Evolutionary conservation across 177 flowering plant species (phyloP), one percentile per base, ranked within the genome.

Genomic region (Telopea speciosissima): DNA sequence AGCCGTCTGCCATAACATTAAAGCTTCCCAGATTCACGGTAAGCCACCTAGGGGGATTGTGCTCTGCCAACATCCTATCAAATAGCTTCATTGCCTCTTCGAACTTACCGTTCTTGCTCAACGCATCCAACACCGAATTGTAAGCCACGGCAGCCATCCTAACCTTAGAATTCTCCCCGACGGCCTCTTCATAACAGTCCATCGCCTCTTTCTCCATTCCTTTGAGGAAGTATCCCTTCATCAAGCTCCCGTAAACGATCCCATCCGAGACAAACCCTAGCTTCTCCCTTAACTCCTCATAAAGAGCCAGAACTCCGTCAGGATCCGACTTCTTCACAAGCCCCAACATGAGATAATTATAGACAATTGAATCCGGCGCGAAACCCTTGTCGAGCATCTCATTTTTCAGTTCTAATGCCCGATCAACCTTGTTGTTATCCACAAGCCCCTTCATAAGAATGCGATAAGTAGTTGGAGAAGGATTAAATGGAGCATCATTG

Each of bases 171-270:
- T 59, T 63, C 73, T 80, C 81, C 5, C 85, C 87, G 16, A 87
- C 74, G 3, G 81, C 82, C 68, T 82, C 87, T 22, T 72, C 78
- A 61, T 82, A 90, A 72, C 83, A 83, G 64, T 83, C 90, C 98
- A 93, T 91, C 0, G 98, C 97, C 73, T 91, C 93, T 77, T 82
- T 79, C 79, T 91, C 95, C 94, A 89, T 85, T 14, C 87, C 95
- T 70, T 75, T 89, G 83, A 83, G 58, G 70, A 95, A 95, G 73
- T 85, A 90, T 49, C 86, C 97, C 65, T 83, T 87, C 86, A 95
- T 93, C 85, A 93, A 81, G 24, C 76, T 76, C 70, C 99, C 99
- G 67, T 84, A 88, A 25, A 95, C 88, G 33, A 85, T 74, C 28
- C 97, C 97, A 79, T 95, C 90, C 3, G 68, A 74, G 12, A 90